These are phyloP conservation scores for Candida peoriensis DNA, from an alignment of 805 yeast species.

Conservation along the genomic window DNA sequence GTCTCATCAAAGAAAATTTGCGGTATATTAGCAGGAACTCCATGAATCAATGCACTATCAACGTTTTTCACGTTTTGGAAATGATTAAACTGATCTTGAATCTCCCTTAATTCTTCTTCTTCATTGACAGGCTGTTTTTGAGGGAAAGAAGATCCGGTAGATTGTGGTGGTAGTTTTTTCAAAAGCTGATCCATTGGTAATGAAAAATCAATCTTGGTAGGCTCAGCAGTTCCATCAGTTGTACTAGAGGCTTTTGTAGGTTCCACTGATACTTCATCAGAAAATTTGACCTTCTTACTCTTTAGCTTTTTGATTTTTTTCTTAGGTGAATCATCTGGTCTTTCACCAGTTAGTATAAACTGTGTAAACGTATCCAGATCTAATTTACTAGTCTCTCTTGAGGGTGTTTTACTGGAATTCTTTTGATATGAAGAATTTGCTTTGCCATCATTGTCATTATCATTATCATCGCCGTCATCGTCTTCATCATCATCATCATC, in stretches of 20 bases:
- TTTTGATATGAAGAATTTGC: constrained; percentile 1
- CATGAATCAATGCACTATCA: constrained; percentile 70
- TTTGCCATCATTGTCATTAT: constrained; percentile 5
- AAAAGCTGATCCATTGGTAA: constrained; percentile 77
- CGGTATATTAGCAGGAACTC: constrained; percentile 57
- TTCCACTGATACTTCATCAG: constrained; percentile 46
- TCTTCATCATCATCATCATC: constrained; percentile 35
- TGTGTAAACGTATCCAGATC: constrained; percentile 86
- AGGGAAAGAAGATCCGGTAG: constrained; percentile 30
- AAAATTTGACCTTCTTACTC: constrained; percentile 65
- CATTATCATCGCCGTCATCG: constrained; percentile 16
- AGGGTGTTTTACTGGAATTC: too few relatives aligned
- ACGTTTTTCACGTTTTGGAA: constrained; percentile 70
- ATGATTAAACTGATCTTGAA: constrained; percentile 68
- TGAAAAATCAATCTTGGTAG: constrained; percentile 45
- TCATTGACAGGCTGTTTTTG: constrained; percentile 52
- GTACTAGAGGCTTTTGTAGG: constrained; percentile 4
- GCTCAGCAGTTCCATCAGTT: constrained; percentile 12
- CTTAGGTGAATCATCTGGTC: constrained; percentile 39
- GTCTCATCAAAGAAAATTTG: constrained; percentile 28
- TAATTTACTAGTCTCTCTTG: constrained; percentile 33
- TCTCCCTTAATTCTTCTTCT: constrained; percentile 64
- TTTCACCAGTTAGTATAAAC: constrained; percentile 74
- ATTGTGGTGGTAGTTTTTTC: constrained; percentile 41
- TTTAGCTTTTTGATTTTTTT: constrained; percentile 25